A percentile compares a stretch with the other conserved stretches of the same genome.
Evolutionary conservation across 164 flowering plant species (phyloP).

Genomic region (Tetrastigma voinierianum): DNA sequence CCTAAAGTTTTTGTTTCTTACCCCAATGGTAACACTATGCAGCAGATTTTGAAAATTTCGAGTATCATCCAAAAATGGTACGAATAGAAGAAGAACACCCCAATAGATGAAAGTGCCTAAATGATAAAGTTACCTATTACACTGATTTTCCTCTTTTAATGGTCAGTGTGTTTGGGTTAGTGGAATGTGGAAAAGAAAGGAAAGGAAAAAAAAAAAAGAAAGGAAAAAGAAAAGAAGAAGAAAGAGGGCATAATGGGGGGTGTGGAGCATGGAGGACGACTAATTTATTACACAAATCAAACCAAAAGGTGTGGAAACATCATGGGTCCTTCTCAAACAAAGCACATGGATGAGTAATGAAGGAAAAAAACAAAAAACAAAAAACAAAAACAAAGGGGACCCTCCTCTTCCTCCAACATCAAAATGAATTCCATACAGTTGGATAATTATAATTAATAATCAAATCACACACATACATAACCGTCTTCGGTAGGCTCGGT

Average conservation of each 20-base stretch:
- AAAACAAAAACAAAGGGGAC: neutral
- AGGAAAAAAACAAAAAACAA: neutral
- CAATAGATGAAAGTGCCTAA: neutral
- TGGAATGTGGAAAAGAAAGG: too few relatives aligned
- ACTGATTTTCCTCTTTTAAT: too few relatives aligned
- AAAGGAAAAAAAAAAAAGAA: too few relatives aligned
- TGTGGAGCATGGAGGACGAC: neutral
- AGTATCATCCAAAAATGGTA: neutral
- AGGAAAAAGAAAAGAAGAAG: neutral
- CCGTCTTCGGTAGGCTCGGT: neutral
- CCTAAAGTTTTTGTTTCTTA: too few relatives aligned
- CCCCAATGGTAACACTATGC: too few relatives aligned
- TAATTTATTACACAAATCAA: neutral
- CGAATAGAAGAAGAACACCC: too few relatives aligned
- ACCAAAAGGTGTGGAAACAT: neutral
- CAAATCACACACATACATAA: neutral
- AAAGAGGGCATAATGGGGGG: neutral
- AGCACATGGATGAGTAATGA: conserved; percentile 3
- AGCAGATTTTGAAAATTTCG: neutral
- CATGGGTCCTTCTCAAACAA: neutral
- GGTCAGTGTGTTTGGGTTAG: too few relatives aligned
- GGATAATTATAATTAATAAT: too few relatives aligned
- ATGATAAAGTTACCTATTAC: neutral
- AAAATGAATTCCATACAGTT: neutral
- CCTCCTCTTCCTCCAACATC: neutral